Evolutionary conservation across 2,329 filamentous ascomycete species (phyloP), one percentile per base, ranked within the genome.

Genomic region (Didymella pinodella): DNA sequence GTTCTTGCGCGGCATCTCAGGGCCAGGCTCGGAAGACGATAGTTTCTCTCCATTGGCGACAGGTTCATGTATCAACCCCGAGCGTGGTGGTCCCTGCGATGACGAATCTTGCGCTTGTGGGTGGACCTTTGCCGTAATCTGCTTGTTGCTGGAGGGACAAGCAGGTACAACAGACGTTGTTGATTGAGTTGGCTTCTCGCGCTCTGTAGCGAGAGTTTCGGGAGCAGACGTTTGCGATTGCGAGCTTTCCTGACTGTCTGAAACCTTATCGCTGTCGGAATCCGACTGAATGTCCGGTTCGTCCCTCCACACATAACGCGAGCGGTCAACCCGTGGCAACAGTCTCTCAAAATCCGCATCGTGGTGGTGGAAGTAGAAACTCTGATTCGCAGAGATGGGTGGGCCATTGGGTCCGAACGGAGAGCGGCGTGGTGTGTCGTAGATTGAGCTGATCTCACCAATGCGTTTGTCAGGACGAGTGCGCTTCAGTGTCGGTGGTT

Each of bases 301-400:
- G 29, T 51, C 52, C 18, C 43, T 22, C 41, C 38, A 20, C 10
- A 16, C 46, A n/a, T 54, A 59, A 4, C 26, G 49, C 12, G 58
- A 57, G 18, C 46, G 50, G 11, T 58, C 61, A 1, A 52, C 41
- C 10, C 45, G 48, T 18, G 55, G 50, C 31, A 52, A 18, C 12
- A 52, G 20, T 11, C 8, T 49, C 18, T 41, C 8, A 29, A 62
- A 62, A 7, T 52, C 41, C 1, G 43, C 43, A 8, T 62, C 51
- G n/a, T 40, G 26, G 14, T 62, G 59, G 11, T 52, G 46, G 3
- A 62, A 58, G 26, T 56, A 59, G 40, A 62, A 59, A 2, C 41
- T 52, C n/a, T 48, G 29, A 2, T 52, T 32, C 0, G 38, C 40
- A 7, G 59, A 58, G 5, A 38, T 25, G 11, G 59, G 54, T 12